Percentiles rank a stretch among this genome's conserved stretches.
phyloP scores from a whole-genome alignment of 805 yeast species.

The Candida cerambycidarum region DNA sequence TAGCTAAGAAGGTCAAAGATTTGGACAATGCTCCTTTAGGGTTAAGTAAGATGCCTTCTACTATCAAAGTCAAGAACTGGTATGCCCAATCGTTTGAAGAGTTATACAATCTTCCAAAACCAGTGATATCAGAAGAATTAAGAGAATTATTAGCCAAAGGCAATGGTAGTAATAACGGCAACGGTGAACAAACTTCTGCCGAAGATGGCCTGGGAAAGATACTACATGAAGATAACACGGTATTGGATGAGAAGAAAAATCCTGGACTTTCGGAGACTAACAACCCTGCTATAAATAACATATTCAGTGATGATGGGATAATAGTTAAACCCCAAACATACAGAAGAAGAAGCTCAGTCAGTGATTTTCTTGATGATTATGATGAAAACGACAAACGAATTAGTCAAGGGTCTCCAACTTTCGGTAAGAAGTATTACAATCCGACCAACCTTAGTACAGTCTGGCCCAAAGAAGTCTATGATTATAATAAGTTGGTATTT shows the following conservation, averaged over 20 bases:
- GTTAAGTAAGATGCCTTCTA: constrained; percentile 69
- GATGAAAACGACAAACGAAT: constrained; percentile 10
- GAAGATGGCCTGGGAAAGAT: constrained; percentile 11
- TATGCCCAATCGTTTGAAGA: constrained; percentile 89
- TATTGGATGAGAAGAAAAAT: constrained; percentile 18
- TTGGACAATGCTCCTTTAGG: constrained; percentile 78
- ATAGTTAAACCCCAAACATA: constrained; percentile 26
- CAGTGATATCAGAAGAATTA: constrained; percentile 47
- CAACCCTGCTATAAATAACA: constrained; percentile 40
- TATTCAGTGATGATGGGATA: constrained; percentile 54
- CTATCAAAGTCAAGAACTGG: constrained; percentile 79
- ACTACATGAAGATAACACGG: constrained; percentile 15
- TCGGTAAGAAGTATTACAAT: constrained; percentile 48
- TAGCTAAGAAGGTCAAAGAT: constrained; percentile 84
- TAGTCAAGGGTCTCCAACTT: constrained; percentile 35
- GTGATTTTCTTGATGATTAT: constrained; percentile 3
- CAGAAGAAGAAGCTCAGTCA: constrained; percentile 5
- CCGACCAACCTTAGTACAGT: constrained; percentile 53
- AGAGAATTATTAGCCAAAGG: constrained; percentile 29
- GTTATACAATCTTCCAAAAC: constrained; percentile 62
- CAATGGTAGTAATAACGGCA: constrained; percentile 11
- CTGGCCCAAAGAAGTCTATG: constrained; percentile 74
- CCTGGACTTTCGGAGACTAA: constrained; percentile 28
- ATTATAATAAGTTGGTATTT: constrained; percentile 67
- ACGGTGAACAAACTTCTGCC: constrained; percentile 13